Conservation (phyloP, 306 rosid species). For the Sicyos edulis region DNA sequence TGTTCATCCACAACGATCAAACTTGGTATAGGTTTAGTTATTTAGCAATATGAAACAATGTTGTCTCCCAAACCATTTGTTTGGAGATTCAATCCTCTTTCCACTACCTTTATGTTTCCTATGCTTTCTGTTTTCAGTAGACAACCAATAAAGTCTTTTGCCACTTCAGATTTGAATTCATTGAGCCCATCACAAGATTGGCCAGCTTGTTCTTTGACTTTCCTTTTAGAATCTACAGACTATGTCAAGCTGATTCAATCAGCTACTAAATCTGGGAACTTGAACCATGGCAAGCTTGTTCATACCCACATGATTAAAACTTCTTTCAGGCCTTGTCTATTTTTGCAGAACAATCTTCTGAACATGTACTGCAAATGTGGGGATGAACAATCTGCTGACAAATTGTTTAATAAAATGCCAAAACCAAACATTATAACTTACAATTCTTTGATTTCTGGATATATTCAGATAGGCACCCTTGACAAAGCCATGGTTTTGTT, state of each 20-base stretch:
- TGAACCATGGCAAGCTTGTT: conserved; percentile 32
- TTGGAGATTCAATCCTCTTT: conserved; percentile 3
- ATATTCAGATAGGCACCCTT: conserved; percentile 21
- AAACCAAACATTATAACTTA: conserved; percentile 30
- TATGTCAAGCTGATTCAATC: conserved; percentile 29
- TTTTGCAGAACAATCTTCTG: conserved; percentile 39
- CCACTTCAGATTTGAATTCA: conserved; percentile 7
- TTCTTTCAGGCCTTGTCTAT: conserved; percentile 27
- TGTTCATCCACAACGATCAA: background rate
- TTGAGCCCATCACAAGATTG: background rate
- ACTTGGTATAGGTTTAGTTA: too few relatives aligned
- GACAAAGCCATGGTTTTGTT: conserved; percentile 28
- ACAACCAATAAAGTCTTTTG: conserved; percentile 18
- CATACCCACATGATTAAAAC: conserved; percentile 34
- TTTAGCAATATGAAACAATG: conserved; percentile 7
- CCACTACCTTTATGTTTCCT: background rate
- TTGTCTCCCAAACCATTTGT: conserved; percentile 5
- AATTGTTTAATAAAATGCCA: conserved; percentile 35
- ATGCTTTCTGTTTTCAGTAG: background rate
- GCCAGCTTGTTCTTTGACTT: conserved; percentile 16
- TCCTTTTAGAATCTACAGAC: conserved; percentile 25
- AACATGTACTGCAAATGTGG: conserved; percentile 26
- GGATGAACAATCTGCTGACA: conserved; percentile 23
- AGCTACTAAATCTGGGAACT: conserved; percentile 27
- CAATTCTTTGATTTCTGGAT: conserved; percentile 38